Evolutionary conservation across 2,329 filamentous ascomycete species (phyloP).

Genomic region (Tolypocladium endophyticum): DNA sequence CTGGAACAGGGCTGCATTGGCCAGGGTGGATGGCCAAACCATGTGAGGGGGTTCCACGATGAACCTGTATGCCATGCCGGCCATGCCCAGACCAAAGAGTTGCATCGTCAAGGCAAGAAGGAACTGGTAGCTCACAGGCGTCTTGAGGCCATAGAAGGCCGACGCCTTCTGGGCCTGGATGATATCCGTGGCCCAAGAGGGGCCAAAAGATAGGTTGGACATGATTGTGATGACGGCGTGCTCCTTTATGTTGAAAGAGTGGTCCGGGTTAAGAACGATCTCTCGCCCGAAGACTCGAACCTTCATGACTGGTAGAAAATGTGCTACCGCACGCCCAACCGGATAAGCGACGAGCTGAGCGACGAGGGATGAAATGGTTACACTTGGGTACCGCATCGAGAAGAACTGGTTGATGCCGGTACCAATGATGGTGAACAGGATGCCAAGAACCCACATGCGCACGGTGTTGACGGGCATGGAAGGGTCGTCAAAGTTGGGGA

Average conservation of each 20-base stretch:
- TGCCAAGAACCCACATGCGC: slow-evolving; percentile 31
- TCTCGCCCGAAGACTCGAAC: slow-evolving; percentile 29
- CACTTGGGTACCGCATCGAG: slow-evolving; percentile 21
- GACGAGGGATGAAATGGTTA: slow-evolving; percentile 20
- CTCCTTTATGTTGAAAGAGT: slow-evolving; percentile 21
- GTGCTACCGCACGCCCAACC: slow-evolving; percentile 30
- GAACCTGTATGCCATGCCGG: slow-evolving; percentile 44
- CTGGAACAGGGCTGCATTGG: slow-evolving; percentile 35
- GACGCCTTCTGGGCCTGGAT: neutral
- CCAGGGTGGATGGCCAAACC: slow-evolving; percentile 47
- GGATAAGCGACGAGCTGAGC: slow-evolving; percentile 29
- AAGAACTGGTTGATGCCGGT: slow-evolving; percentile 35
- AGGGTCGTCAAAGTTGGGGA: slow-evolving; percentile 28
- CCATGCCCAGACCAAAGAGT: slow-evolving; percentile 51
- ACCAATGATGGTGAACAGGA: slow-evolving; percentile 32
- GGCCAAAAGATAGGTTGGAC: slow-evolving; percentile 7
- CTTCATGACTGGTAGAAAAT: slow-evolving; percentile 25
- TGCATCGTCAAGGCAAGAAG: slow-evolving; percentile 49
- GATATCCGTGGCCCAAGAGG: slow-evolving; percentile 1
- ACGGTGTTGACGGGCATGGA: slow-evolving; percentile 19
- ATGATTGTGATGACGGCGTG: slow-evolving; percentile 36
- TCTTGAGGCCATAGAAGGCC: slow-evolving; percentile 17
- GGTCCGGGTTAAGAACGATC: slow-evolving; percentile 33
- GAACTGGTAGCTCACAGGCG: slow-evolving; percentile 46
- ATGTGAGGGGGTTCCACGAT: slow-evolving; percentile 48